Evolutionary conservation across 352 stramenopile genomes (phyloP).

Genomic region (Phytophthora ramorum): DNA sequence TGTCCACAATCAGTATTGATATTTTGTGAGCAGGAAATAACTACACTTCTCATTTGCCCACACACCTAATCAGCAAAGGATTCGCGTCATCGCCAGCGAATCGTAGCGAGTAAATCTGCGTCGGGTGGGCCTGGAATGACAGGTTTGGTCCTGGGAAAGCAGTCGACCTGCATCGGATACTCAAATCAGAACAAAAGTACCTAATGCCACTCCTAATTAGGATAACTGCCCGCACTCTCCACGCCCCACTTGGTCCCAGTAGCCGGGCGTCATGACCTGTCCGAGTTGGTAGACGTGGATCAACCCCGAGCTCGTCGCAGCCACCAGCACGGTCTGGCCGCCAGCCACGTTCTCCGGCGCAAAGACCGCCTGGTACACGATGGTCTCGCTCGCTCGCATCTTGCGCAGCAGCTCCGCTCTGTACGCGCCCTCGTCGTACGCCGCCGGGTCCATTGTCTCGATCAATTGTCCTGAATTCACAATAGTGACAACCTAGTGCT

Average conservation of each 20-base stretch:
- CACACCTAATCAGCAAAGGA: conserved; percentile 69
- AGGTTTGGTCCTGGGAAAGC: conserved; percentile 56
- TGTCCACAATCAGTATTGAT: conserved; percentile 26
- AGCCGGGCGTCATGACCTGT: conserved; percentile 48
- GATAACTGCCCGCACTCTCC: conserved; percentile 35
- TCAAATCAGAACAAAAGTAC: conserved; percentile 1
- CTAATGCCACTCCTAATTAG: background rate
- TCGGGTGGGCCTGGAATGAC: conserved; percentile 72
- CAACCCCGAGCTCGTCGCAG: conserved; percentile 67
- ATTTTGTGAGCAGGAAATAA: conserved; percentile 1
- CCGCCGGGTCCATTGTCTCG: conserved; percentile 55
- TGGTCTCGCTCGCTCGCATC: conserved; percentile 56
- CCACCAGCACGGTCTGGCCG: conserved; percentile 58
- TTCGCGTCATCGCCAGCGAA: conserved; percentile 66
- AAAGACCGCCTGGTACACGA: conserved; percentile 68
- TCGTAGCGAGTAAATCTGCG: conserved; percentile 76
- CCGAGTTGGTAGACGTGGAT: conserved; percentile 67
- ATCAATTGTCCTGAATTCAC: background rate
- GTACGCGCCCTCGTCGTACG: conserved; percentile 66
- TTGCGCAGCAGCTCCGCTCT: conserved; percentile 55
- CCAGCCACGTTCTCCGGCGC: conserved; percentile 34
- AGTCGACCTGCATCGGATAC: conserved; percentile 37
- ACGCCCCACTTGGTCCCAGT: conserved; percentile 56
- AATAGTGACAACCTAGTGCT: background rate
- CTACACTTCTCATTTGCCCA: conserved; percentile 2